A percentile compares a stretch with the other conserved stretches of the same genome.
Evolutionary conservation across 2,329 filamentous ascomycete genomes (phyloP).

Genomic region (Escovopsis sp.): DNA sequence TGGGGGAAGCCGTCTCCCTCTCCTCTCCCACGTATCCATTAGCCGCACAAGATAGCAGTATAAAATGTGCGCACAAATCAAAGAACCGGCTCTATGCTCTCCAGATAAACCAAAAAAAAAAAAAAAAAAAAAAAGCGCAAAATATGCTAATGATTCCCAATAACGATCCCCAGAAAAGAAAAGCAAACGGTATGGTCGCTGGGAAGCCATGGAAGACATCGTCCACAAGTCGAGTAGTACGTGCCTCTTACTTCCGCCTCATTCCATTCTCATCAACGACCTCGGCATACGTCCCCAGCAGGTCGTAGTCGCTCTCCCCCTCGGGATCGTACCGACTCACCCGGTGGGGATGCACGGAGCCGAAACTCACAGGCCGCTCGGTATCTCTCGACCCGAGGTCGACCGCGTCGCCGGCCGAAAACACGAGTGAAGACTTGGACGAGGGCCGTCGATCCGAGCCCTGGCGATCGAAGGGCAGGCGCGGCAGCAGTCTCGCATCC

Average conservation of each 20-base stretch:
- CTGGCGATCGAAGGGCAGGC: conserved; percentile 42
- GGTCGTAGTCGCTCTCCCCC: conserved; percentile 23
- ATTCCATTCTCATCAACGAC: conserved; percentile 29
- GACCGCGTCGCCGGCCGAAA: conserved; percentile 28
- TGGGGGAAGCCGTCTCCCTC: too few species aligned
- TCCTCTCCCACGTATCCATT: background rate
- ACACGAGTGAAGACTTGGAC: conserved; percentile 34
- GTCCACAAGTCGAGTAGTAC: background rate
- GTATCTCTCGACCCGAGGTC: conserved; percentile 24
- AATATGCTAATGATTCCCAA: conserved; percentile 2
- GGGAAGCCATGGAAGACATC: background rate
- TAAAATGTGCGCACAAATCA: background rate
- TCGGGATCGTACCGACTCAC: conserved; percentile 40
- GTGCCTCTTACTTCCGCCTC: background rate
- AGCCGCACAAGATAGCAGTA: background rate
- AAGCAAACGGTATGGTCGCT: background rate
- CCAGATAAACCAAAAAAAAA: background rate
- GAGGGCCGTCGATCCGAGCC: conserved; percentile 38
- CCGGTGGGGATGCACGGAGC: conserved; percentile 42
- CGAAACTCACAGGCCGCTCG: conserved; percentile 39
- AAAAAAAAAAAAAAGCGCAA: conserved; percentile 1
- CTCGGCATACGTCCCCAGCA: conserved; percentile 41
- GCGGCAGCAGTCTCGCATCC: conserved; percentile 11
- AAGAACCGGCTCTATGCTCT: conserved; percentile 1
- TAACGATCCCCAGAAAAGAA: background rate